A percentile compares a stretch with the other conserved stretches of the same genome.
Conservation (phyloP, 2,329 filamentous ascomycete genomes). For the Claviceps purpurea region DNA sequence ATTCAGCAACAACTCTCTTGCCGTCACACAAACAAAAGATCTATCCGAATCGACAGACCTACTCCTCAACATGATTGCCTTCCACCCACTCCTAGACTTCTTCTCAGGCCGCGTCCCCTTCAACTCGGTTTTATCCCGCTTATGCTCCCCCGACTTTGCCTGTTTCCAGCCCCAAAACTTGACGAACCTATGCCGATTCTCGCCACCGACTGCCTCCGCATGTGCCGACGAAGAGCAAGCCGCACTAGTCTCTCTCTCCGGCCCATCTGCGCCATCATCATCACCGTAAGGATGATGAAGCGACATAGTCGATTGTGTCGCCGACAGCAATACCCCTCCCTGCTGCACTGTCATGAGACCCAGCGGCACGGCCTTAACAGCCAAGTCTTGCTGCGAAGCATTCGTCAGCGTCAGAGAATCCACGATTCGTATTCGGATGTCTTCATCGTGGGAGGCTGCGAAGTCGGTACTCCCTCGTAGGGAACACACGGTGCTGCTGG, state of each 20-base stretch:
- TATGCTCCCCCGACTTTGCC: neutral
- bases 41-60: constrained; percentile 7
- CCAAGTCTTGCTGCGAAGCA: neutral
- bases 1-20: constrained; percentile 7
- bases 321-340: no score
- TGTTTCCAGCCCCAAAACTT: neutral
- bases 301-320: neutral
- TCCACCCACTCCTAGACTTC: neutral
- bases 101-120: neutral
- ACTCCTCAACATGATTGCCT: neutral
- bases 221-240: neutral
- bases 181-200: neutral
- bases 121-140: neutral
- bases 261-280: neutral
- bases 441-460: neutral
- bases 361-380: no score
- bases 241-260: neutral
- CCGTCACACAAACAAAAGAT: constrained; percentile 10
- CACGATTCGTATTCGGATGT: neutral
- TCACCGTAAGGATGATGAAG: neutral
- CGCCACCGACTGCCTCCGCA: neutral
- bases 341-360: no score
- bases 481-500: neutral
- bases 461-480: neutral
- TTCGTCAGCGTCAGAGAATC: no score